Conservation (phyloP, 805 yeast genomes). For the Saturnispora quitensis region DNA sequence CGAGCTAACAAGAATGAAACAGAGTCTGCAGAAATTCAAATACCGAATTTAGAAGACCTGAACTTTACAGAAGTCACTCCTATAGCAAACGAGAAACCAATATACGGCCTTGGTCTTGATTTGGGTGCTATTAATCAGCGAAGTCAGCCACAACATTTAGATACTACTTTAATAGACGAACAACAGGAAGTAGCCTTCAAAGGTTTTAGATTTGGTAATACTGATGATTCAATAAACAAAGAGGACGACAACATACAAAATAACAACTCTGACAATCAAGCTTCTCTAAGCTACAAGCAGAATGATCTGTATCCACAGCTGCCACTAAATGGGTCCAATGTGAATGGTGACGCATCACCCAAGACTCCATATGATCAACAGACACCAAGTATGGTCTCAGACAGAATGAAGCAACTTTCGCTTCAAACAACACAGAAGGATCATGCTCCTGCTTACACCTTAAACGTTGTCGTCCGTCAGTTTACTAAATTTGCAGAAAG, state of each 20-base stretch:
- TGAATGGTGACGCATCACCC: conserved; percentile 15
- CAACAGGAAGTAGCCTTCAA: neutral
- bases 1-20: neutral
- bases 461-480: conserved; percentile 90
- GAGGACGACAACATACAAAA: neutral
- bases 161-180: neutral
- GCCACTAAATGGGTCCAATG: conserved; percentile 20
- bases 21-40: neutral
- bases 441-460: conserved; percentile 67
- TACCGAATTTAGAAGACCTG: neutral
- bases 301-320: conserved; percentile 16
- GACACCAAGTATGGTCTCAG: conserved; percentile 5
- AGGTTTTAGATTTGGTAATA: neutral
- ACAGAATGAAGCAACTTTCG: conserved; percentile 21
- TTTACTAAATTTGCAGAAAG: conserved; percentile 91
- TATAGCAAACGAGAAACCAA: neutral
- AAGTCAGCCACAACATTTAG: neutral
- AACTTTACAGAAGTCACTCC: neutral
- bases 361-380: conserved; percentile 11
- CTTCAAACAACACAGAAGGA: conserved; percentile 37
- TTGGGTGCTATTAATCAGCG: conserved; percentile 1
- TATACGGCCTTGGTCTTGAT: conserved; percentile 7
- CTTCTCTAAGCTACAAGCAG: neutral
- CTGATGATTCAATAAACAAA: neutral
- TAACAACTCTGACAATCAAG: neutral